These are phyloP conservation scores for Helminthosporium solani DNA, from an alignment of 2,329 filamentous ascomycete species.

Conservation along the genomic window DNA sequence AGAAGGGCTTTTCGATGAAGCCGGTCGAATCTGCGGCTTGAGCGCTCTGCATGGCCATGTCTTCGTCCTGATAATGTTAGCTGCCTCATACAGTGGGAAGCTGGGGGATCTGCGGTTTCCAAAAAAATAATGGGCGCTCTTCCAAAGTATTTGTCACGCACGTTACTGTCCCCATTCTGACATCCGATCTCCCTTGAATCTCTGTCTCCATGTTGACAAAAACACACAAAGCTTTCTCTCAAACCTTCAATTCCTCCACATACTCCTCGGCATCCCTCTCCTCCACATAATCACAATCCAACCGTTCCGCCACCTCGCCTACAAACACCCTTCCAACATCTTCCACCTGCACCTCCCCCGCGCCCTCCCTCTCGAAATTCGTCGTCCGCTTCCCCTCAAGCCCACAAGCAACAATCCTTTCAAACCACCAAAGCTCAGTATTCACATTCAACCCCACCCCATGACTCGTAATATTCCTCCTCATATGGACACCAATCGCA, in stretches of 20 bases:
- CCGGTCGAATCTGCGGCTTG: too few relatives aligned
- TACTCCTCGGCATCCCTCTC: slow-evolving; percentile 18
- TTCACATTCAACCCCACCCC: slow-evolving; percentile 80
- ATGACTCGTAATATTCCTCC: slow-evolving; percentile 78
- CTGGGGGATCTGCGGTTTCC: too few relatives aligned
- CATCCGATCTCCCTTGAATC: background rate
- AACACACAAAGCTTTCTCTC: background rate
- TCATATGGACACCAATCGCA: slow-evolving; percentile 86
- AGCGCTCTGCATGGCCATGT: too few relatives aligned
- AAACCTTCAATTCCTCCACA: slow-evolving; percentile 7
- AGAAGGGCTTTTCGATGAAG: too few relatives aligned
- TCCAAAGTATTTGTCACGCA: too few relatives aligned
- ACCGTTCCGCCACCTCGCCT: slow-evolving; percentile 36
- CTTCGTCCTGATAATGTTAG: too few relatives aligned
- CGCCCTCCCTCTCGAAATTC: slow-evolving; percentile 63
- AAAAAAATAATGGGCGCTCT: too few relatives aligned
- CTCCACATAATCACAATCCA: slow-evolving; percentile 26
- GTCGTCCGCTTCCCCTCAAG: slow-evolving; percentile 76
- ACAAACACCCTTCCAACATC: slow-evolving; percentile 46
- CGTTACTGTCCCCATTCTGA: too few relatives aligned
- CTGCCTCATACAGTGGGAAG: too few relatives aligned
- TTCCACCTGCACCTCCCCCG: slow-evolving; percentile 37
- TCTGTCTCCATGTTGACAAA: background rate
- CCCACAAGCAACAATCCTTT: slow-evolving; percentile 86
- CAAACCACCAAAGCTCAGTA: slow-evolving; percentile 64